Base-by-base conservation (phyloP, 805 yeast genomes). In the Pichia nakasei region DNA sequence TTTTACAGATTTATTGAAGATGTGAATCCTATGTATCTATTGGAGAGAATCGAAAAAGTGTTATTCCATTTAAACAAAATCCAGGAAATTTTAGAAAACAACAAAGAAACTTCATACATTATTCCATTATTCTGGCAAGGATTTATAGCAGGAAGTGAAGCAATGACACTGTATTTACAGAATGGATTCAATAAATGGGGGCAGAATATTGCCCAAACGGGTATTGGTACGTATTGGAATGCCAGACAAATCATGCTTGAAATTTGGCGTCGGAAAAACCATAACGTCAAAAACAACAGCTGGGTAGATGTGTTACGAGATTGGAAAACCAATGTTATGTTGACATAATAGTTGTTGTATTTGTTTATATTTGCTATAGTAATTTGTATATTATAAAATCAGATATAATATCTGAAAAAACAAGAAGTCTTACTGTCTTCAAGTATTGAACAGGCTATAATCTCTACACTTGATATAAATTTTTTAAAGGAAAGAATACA, bases 111-210 rank as follows among this genome's bases (percentile, higher is more conserved):
- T 1, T 57, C 61, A 3, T 73, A 82, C 19, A 77, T 78, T 41
- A 76, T 82, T 31, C 95, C 96, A 4, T 65, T 85, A 29, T 78
- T 85, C 53, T 87, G 95, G 93, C 91, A 84, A 56, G 94, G 93
- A 0, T 87, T 87, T 52, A 81, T 87, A 37, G 88, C 91, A 1
- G 95, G 94, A 0, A 82, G 93, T 54, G 87, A 84, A 48, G 82
- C 88, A 11, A 72, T 75, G 47, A 75, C 80, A 6, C 52, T 61
- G 1, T 68, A 67, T 31, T 61, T 80, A 32, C 91, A 84, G 50
- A 63, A 70, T 47, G 80, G 86, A 35, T 85, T 76, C 63, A 80
- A 77, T 55, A 67, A 70, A 46, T 86, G 95, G 94, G 80, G 80
- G 11, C 78, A 76, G n/a, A 75, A 75, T 46, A 76, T 76, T 37